Conservation (phyloP, 2,329 filamentous ascomycete species). For the Fusarium clavum region DNA sequence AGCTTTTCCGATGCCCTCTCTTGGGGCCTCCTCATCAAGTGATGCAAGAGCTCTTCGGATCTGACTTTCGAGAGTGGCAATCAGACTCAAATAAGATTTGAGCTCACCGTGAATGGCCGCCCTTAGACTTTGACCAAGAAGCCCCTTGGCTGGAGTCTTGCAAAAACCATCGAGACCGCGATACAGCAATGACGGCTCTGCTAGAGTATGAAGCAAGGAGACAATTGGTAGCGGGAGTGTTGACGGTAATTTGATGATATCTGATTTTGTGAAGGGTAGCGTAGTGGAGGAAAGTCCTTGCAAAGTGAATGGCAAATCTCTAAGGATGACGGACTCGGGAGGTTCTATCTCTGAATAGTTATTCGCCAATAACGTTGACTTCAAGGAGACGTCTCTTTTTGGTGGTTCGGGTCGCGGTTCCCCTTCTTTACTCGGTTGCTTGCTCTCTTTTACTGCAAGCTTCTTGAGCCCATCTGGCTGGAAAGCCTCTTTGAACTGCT, state of each 20-base stretch:
- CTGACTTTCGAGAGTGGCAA: constrained; percentile 92
- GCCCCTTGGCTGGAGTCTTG: constrained; percentile 80
- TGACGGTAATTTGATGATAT: constrained; percentile 78
- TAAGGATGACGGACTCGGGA: constrained; percentile 73
- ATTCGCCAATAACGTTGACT: constrained; percentile 67
- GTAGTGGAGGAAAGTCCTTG: constrained; percentile 92
- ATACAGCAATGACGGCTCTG: constrained; percentile 95
- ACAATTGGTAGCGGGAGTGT: constrained; percentile 86
- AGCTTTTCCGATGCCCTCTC: constrained; percentile 80
- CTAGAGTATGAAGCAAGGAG: constrained; percentile 87
- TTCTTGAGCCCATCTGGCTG: constrained; percentile 63
- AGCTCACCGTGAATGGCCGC: constrained; percentile 88
- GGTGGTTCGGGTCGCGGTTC: constrained; percentile 49
- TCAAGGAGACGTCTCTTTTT: constrained; percentile 65
- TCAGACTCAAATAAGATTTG: constrained; percentile 87
- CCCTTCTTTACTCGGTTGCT: constrained; percentile 53
- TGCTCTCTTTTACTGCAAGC: constrained; percentile 56
- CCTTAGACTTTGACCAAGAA: constrained; percentile 92
- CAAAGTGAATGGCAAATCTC: constrained; percentile 90
- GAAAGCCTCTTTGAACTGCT: constrained; percentile 64
- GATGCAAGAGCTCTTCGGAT: constrained; percentile 84
- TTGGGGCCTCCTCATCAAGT: constrained; percentile 74
- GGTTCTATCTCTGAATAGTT: constrained; percentile 69
- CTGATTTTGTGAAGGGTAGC: constrained; percentile 77
- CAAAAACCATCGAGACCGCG: constrained; percentile 83